Evolutionary conservation across 116 monocot species (phyloP), one percentile per base, ranked within the genome.

Genomic region (Trichopus zeylanicus): DNA sequence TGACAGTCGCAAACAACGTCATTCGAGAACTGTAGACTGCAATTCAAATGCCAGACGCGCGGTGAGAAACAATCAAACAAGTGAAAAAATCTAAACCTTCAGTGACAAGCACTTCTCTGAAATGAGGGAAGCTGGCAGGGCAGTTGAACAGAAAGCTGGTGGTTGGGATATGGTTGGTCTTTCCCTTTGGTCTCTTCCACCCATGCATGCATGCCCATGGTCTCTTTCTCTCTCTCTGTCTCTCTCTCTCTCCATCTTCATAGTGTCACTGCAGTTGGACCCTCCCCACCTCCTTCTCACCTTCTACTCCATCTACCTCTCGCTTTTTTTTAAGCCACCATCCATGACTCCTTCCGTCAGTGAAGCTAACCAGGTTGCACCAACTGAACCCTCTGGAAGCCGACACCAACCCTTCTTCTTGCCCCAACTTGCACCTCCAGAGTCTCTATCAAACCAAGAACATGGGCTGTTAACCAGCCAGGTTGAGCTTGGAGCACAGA

Each of bases 91-190:
- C n/a, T n/a, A n/a, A n/a, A n/a, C 2, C 20, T 37, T 37, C 1
- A 6, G 15, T 11, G 15, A 11, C 37, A 11, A 11, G 0, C 4
- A 13, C n/a, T 18, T 42, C 13, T 42, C 42, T 42, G n/a, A 42
- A 30, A 22, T 18, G 11, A 19, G 26, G 51, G 34, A 9, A 30
- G 18, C 38, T 16, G 65, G 65, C 65, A 28, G 57, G 79, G 76
- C 66, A 67, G 84, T 85, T 85, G 84, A 85, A 73, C 84, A 38
- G 71, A 80, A 79, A 73, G 52, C 31, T 69, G 57, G 71, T 85
- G 22, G 84, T 55, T 85, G 84, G 32, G 67, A 76, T 73, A n/a
- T 79, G 23, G 84, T 76, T 80, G 72, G 27, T 12, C 32, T 31
- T 42, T 51, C 30, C 11, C 18, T 26, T 31, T 1, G 66, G 57